A percentile compares a stretch with the other conserved stretches of the same genome.
Evolutionary conservation across 177 flowering plant species (phyloP).

Genomic region (Tripterygium wilfordii): DNA sequence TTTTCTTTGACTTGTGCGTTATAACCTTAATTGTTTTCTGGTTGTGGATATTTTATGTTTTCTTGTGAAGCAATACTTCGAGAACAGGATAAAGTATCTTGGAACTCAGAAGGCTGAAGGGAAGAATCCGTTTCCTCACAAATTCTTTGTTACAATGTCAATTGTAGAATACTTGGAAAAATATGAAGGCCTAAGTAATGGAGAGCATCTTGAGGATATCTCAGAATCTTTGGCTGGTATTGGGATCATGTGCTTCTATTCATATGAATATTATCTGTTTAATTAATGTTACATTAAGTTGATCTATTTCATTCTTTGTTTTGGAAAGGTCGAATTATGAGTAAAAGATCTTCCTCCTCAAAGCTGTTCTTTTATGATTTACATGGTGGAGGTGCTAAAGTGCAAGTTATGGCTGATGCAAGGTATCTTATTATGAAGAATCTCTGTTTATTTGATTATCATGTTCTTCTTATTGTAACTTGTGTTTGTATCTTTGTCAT

Average conservation of each 20-base stretch:
- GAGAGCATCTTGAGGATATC: conserved; percentile 59
- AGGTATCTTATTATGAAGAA: conserved; percentile 48
- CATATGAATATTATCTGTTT: neutral
- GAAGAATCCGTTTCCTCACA: conserved; percentile 84
- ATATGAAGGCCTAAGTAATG: conserved; percentile 49
- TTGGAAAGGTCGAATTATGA: conserved; percentile 77
- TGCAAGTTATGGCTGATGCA: conserved; percentile 92
- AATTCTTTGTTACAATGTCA: conserved; percentile 57
- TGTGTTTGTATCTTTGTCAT: too few species aligned
- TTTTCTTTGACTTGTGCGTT: too few species aligned
- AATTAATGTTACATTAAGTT: neutral
- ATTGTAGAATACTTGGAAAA: conserved; percentile 50
- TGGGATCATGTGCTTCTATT: neutral
- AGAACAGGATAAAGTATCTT: conserved; percentile 71
- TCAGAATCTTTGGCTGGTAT: conserved; percentile 72
- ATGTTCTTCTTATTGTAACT: neutral
- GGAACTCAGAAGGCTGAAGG: conserved; percentile 53
- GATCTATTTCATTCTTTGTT: conserved; percentile 2
- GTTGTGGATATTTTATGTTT: too few species aligned
- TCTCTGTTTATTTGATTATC: too few species aligned
- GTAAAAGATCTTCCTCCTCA: conserved; percentile 73
- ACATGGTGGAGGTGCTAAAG: conserved; percentile 64
- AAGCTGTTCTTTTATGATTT: conserved; percentile 91
- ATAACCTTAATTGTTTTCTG: neutral
- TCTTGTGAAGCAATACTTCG: conserved; percentile 79